Conservation (phyloP, 805 yeast genomes). For the Maudiozyma barnettii region DNA sequence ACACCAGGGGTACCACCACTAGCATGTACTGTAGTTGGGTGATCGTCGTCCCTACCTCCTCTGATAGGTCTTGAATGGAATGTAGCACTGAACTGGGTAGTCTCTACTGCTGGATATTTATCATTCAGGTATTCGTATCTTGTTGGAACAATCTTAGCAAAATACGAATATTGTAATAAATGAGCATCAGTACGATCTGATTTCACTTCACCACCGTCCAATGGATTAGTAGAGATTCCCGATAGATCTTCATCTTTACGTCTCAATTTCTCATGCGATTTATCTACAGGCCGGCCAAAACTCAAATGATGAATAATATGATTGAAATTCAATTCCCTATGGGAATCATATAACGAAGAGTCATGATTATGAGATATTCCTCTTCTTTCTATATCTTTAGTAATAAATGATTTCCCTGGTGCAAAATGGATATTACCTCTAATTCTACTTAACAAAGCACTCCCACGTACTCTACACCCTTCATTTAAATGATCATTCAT, state of each 20-base stretch:
- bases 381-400: slow-evolving; percentile 22
- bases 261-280: not conserved
- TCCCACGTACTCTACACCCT: slow-evolving; percentile 84
- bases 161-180: slow-evolving; percentile 62
- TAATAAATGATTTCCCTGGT: slow-evolving; percentile 73
- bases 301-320: slow-evolving; percentile 74
- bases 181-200: slow-evolving; percentile 37
- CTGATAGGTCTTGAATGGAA: slow-evolving; percentile 73
- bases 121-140: slow-evolving; percentile 59
- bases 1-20: slow-evolving; percentile 89
- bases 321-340: slow-evolving; percentile 58
- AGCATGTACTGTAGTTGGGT: slow-evolving; percentile 72
- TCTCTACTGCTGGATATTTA: slow-evolving; percentile 38
- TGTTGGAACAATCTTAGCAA: slow-evolving; percentile 82
- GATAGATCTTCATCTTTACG: not conserved
- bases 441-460: slow-evolving; percentile 70
- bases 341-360: slow-evolving; percentile 55
- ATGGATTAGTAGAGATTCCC: slow-evolving; percentile 44
- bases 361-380: slow-evolving; percentile 69
- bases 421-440: slow-evolving; percentile 92
- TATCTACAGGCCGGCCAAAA: slow-evolving; percentile 45
- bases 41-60: slow-evolving; percentile 90
- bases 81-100: slow-evolving; percentile 87
- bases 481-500: slow-evolving; percentile 54
- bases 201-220: slow-evolving; percentile 41